Percentiles rank a stretch among this genome's conserved stretches.
Evolutionary conservation across 495 filamentous ascomycete genomes (phyloP).

Genomic region (Tirmania nivea): DNA sequence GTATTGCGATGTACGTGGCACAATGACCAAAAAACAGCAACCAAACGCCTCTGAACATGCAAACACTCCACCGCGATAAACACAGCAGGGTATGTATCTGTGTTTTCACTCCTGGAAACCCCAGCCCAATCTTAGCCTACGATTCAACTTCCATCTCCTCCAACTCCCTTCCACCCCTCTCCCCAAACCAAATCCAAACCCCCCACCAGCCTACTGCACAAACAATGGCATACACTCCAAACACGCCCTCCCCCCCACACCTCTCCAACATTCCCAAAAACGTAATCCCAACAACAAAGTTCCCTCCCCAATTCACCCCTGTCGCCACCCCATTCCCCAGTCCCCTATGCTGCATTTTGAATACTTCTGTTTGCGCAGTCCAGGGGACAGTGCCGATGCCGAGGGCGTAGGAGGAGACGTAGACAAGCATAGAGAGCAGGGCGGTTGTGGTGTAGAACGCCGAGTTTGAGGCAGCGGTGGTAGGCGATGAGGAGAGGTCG

Average conservation of each 20-base stretch:
- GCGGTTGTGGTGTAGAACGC: slow-evolving; percentile 25
- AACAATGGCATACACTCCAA: slow-evolving; percentile 49
- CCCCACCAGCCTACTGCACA: slow-evolving; percentile 44
- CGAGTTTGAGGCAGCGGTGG: slow-evolving; percentile 5
- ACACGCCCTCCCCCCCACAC: slow-evolving; percentile 54
- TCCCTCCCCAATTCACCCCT: slow-evolving; percentile 71
- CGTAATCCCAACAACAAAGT: slow-evolving; percentile 69
- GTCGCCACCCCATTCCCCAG: slow-evolving; percentile 67
- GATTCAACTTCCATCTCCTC: slow-evolving; percentile 66
- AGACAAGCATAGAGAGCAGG: slow-evolving; percentile 59
- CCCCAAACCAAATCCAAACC: slow-evolving; percentile 58
- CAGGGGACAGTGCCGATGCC: slow-evolving; percentile 86
- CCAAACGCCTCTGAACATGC: too few species aligned
- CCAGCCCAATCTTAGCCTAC: slow-evolving; percentile 39
- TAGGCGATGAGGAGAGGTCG: slow-evolving; percentile 12
- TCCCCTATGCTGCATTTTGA: slow-evolving; percentile 61
- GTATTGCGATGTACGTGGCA: too few species aligned
- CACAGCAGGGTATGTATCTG: too few species aligned
- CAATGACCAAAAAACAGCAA: too few species aligned
- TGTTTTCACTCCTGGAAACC: too few species aligned
- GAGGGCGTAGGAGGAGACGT: slow-evolving; percentile 63
- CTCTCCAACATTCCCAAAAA: slow-evolving; percentile 72
- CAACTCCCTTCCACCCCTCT: slow-evolving; percentile 58
- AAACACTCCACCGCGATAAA: too few species aligned
- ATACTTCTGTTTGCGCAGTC: slow-evolving; percentile 71